Evolutionary conservation across 805 yeast species (phyloP), one percentile per base, ranked within the genome.

Genomic region (Candida quercuum): DNA sequence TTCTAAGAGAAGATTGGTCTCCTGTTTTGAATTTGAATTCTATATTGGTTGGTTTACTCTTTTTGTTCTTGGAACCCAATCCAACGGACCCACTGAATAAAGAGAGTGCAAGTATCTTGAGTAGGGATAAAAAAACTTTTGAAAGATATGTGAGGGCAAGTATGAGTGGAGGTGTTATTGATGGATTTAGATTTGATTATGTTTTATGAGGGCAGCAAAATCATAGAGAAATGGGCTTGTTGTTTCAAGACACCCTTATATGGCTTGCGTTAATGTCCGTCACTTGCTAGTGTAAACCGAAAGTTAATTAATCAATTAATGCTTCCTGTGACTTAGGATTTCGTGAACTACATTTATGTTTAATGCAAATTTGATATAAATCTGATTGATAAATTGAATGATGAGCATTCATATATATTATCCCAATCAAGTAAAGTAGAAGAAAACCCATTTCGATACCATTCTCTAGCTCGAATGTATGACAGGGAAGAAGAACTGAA

Each of bases 1-100:
- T 91, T 25, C 67, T 91, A 41, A 68, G 98, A 48, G 96, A 89
- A 57, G 98, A 91, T 58, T 91, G 99, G 99, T 79, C 88, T 21
- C 98, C 99, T 0, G 95, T 88, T 0, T 67, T 91, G 47, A 85
- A 83, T 41, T 64, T 91, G 53, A 86, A 84, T 55, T 71, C 89
- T 5, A 79, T 91, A 8, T 69, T 89, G 39, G 80, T 89, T 28
- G 98, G 99, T 0, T 68, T 91, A 37, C 75, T 88, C 51, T 88
- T 82, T 55, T 69, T 91, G 43, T 88, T 91, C 49, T 63, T 86
- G 37, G 97, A 91, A 48, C 96, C 97, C 7, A 91, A 87, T 56
- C 82, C 95, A 2, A 80, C 78, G 43, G 98, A 91, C 57, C 98
- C 98, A 3, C 71, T 91, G 49, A 93, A 93, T 59, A 86, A 88